Evolutionary conservation across 768 basidiomycete species (phyloP).

Genomic region (Hericium alpestre): DNA sequence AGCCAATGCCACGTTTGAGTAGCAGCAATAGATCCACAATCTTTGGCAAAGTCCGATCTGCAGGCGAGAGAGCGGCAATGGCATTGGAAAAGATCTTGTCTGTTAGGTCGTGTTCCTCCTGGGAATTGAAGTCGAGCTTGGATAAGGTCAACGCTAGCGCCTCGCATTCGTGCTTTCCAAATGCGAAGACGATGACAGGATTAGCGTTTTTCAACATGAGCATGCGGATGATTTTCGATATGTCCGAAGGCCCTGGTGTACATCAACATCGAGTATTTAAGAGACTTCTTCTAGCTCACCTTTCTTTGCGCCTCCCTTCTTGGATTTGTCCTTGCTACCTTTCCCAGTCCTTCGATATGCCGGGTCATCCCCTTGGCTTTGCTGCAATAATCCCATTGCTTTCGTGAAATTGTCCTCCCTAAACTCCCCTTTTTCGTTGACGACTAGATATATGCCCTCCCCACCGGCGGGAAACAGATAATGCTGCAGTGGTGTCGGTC

Average conservation of each 20-base stretch:
- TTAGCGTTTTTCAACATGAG: slow-evolving; percentile 97
- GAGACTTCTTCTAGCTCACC: slow-evolving; percentile 33
- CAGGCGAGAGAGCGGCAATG: slow-evolving; percentile 75
- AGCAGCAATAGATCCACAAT: slow-evolving; percentile 88
- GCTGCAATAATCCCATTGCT: slow-evolving; percentile 90
- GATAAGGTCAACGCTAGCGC: slow-evolving; percentile 80
- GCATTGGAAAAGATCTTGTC: slow-evolving; percentile 89
- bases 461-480: slow-evolving; percentile 96
- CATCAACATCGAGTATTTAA: slow-evolving; percentile 1
- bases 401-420: slow-evolving; percentile 95
- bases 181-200: slow-evolving; percentile 96
- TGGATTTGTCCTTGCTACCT: slow-evolving; percentile 85
- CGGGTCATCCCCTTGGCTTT: slow-evolving; percentile 80
- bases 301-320: slow-evolving; percentile 88
- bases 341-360: slow-evolving; percentile 78
- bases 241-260: slow-evolving; percentile 71
- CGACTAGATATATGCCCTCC: slow-evolving; percentile 93
- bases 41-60: slow-evolving; percentile 85
- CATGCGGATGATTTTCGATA: slow-evolving; percentile 96
- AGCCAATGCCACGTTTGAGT: slow-evolving; percentile 89
- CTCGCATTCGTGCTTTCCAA: slow-evolving; percentile 97
- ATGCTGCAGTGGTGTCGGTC: slow-evolving; percentile 95
- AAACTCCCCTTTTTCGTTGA: slow-evolving; percentile 98
- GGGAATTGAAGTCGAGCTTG: slow-evolving; percentile 92
- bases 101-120: slow-evolving; percentile 84